Base-by-base conservation (phyloP, 2,329 filamentous ascomycete species). In the Beauveria caledonica region DNA sequence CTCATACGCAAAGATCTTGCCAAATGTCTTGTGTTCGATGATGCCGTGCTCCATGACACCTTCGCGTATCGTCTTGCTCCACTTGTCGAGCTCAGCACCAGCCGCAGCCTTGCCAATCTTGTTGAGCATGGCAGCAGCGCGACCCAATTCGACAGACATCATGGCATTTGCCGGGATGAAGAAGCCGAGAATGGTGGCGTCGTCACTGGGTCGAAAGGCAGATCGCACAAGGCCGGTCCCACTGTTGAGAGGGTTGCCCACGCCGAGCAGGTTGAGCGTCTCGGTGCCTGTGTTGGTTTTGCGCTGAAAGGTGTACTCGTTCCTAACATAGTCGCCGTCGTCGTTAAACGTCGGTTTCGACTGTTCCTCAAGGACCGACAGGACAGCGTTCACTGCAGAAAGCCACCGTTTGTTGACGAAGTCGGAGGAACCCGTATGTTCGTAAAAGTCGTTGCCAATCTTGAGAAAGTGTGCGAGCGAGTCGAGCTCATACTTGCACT, bases 401-500 rank as follows among this genome's bases (percentile, higher is more conserved):
- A 88, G 86, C 90, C 92, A 99, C 53, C 93, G 83, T 6, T 80
- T 72, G 3, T 84, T 92, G 42, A 97, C 70, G 70, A 96, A 97
- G 1, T 88, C 87, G 1, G 81, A 88, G 0, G 90, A 93, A 2
- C 81, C 81, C 0, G 91, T 95, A 69, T 90, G 82, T 44, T 88
- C 84, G 74, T 94, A 82, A 74, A 96, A 97, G 66, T 96, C 86
- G 68, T 96, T 97, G 19, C 82, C 84, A 2, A 99, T 77, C 0
- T 89, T 86, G 6, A 99, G 81, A 72, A 99, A 99, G 70, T 95
- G 88, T 0, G 92, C 94, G 0, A 99, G 80, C 9, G 92, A 97
- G 75, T 99, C 94, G 23, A 99, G 85, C 77, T 99, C 94, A 74
- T 97, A 99, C 75, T 99, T 99, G 83, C 94, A 99, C 74, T 99